phyloP scores from a whole-genome alignment of 306 rosid genomes.

The Lathyrus oleraceus region DNA sequence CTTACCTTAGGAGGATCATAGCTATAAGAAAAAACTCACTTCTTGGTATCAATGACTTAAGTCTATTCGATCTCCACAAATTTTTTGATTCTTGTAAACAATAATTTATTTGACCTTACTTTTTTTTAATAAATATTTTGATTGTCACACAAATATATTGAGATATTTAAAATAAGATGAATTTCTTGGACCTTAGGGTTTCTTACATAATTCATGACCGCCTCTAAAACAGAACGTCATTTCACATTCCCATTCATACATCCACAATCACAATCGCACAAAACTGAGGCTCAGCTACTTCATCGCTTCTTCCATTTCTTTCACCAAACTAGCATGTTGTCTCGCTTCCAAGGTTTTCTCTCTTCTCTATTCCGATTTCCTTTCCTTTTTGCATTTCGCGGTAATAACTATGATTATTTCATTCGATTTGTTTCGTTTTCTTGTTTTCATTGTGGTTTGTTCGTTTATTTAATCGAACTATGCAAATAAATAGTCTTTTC shows the following conservation, averaged over 20 bases:
- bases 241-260: not conserved
- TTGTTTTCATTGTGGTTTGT: not conserved
- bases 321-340: slow-evolving; percentile 39
- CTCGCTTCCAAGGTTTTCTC: slow-evolving; percentile 38
- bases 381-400: not conserved
- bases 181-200: slow-evolving; percentile 37
- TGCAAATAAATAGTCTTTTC: not conserved
- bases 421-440: not conserved
- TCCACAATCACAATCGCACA: slow-evolving; percentile 6
- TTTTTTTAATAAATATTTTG: no score
- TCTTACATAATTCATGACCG: slow-evolving; percentile 16
- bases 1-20: no score
- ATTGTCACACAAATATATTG: no score
- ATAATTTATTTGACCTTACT: no score
- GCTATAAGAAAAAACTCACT: no score
- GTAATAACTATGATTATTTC: not conserved
- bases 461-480: slow-evolving; percentile 5
- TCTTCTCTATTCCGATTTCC: not conserved
- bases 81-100: no score
- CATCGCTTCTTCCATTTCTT: slow-evolving; percentile 10
- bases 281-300: slow-evolving; percentile 30
- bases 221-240: slow-evolving; percentile 3
- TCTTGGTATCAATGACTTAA: no score
- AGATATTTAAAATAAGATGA: not conserved
- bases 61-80: no score